Evolutionary conservation across 1,139 yeast species (phyloP), one percentile per base, ranked within the genome.

Genomic region (Insectozyma bohioensis): DNA sequence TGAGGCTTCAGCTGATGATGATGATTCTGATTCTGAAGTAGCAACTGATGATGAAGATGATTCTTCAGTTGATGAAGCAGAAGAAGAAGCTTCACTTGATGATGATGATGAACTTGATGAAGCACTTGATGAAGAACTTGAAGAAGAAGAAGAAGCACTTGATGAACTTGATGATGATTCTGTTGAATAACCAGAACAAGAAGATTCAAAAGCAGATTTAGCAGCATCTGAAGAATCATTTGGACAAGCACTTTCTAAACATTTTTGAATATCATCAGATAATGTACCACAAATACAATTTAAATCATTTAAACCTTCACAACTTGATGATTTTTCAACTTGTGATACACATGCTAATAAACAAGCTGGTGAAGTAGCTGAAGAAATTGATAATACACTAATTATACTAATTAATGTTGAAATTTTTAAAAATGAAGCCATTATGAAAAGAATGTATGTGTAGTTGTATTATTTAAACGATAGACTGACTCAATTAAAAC

Each of bases 361-460:
- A 69, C 95, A 87, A 26, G 95, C 95, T 43, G 94, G 94, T 34
- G 95, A 92, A 37, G 92, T 69, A 39, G 94, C 94, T 31, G 74
- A 59, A 28, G 68, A 76, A 31, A 66, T 51, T 14, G 35, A 65
- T 35, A 76, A 61, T 38, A 76, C 55, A 36, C 76, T 61, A 35
- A 78, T 75, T 37, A 78, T 55, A 33, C 78, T 69, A 41, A 75
- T 60, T 45, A 75, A 61, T 32, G 77, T 60, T 34, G 80, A 59
- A 45, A 72, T 39, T 43, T 58, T 63, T 34, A 36, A 40, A 32
- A 41, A 42, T 24, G 47, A 40, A 36, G 42, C 46, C 47, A 43
- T 43, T 21, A 8, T 39, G 14, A 10, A 2, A n/a, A 6, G 10
- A 19, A 20, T 19, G 28, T 19, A 17, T 12, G 29, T 32, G 19